Evolutionary conservation across 1,284 basidiomycete genomes (phyloP), one percentile per base, ranked within the genome.

Genomic region (Stereum hirsutum): DNA sequence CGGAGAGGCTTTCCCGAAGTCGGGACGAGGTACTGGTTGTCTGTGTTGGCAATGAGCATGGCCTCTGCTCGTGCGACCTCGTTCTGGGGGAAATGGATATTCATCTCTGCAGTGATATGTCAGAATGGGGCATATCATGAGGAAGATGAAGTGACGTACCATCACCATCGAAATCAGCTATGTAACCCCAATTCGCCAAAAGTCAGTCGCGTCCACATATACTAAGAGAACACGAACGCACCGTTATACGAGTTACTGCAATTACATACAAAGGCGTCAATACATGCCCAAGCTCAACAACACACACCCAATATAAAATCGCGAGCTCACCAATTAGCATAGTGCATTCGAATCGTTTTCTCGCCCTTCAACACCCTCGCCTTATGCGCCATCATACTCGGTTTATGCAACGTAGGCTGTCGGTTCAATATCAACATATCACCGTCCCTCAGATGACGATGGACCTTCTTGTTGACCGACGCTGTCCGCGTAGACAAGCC

Each of bases 311-410:
- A 5, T 20, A 6, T 19, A 4, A 14, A 6, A 25, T 26, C 5
- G 11, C 23, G 17, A 31, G 65, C 81, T 49, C 46, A 90, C 89
- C 96, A 99, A 60, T 99, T 99, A 39, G 96, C 96, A 59, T 99
- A 99, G 70, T 99, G 96, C 95, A 99, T 97, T 25, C 96, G 81
- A 62, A 99, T 99, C 1, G 96, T 99, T 72, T 97, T 97, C 66
- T 99, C 96, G 38, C 95, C 96, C 48, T 83, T 78, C 49, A 99
- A 65, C 14, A 99, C 89, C 49, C 86, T 84, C 20, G 95, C 96
- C 54, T 81, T 87, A 65, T 99, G 96, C 8, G 86, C 89, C 96
- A 99, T 99, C 95, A 99, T 99, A 71, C 89, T 93, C n/a, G 96
- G 95, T 62, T 99, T 99, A 65, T 99, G 96, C 46, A 99, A 71